Evolutionary conservation across 176 grass and related monocot species (phyloP).

Genomic region (Guadua angustifolia): DNA sequence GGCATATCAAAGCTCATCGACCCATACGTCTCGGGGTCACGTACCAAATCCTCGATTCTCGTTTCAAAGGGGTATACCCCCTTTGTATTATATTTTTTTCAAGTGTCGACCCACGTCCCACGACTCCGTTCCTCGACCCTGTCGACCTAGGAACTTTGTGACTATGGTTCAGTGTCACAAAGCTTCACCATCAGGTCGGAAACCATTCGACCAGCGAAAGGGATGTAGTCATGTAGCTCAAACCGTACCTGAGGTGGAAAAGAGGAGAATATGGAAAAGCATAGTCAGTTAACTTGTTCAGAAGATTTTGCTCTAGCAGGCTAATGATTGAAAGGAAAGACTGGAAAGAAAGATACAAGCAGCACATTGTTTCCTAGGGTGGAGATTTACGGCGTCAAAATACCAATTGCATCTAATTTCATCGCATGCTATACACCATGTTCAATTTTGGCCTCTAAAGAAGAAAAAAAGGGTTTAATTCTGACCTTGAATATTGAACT

Average conservation of each 20-base stretch:
- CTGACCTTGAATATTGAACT: neutral
- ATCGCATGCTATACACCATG: neutral
- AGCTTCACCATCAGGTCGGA: constrained; percentile 80
- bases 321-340: neutral
- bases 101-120: too few species aligned
- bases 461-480: neutral
- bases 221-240: constrained; percentile 67
- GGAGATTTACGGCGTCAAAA: neutral
- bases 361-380: neutral
- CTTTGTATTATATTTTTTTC: too few species aligned
- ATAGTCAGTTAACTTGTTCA: constrained; percentile 19
- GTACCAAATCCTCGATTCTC: too few species aligned
- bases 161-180: constrained; percentile 82
- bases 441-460: neutral
- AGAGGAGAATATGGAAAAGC: constrained; percentile 6
- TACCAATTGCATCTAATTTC: neutral
- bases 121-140: too few species aligned
- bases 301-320: neutral
- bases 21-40: too few species aligned
- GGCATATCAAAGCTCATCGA: too few species aligned
- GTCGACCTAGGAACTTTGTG: too few species aligned
- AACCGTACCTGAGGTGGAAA: constrained; percentile 71
- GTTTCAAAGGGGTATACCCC: too few species aligned
- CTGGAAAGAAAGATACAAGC: neutral
- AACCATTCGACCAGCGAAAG: constrained; percentile 73